These are phyloP conservation scores for Cystofilobasidium capitatum DNA, from an alignment of 768 basidiomycete genomes.

Conservation along the genomic window DNA sequence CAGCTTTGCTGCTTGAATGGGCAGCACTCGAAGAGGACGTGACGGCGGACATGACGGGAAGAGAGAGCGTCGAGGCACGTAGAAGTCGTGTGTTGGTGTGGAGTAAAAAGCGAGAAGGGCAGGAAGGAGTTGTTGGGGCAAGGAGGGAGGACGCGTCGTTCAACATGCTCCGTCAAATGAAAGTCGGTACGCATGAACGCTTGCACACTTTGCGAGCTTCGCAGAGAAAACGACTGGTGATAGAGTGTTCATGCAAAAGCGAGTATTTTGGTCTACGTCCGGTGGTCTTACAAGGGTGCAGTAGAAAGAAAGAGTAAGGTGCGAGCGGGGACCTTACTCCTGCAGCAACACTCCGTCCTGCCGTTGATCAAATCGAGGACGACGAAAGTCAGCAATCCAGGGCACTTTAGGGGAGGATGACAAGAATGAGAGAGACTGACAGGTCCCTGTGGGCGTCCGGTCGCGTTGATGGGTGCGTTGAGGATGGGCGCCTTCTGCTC, in stretches of 20 bases:
- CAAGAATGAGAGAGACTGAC: not conserved
- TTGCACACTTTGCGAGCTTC: too few relatives aligned
- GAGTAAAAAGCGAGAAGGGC: not conserved
- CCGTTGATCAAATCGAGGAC: not conserved
- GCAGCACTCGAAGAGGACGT: not conserved
- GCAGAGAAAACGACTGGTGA: too few relatives aligned
- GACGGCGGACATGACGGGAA: not conserved
- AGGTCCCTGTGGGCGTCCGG: not conserved
- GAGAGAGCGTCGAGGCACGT: not conserved
- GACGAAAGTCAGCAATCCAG: not conserved
- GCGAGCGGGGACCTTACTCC: not conserved
- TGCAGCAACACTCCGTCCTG: not conserved
- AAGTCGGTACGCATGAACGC: too few relatives aligned
- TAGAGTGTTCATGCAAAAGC: too few relatives aligned
- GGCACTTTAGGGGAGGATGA: not conserved
- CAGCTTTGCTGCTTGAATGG: not conserved
- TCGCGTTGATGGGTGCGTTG: not conserved
- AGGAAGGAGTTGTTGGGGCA: not conserved
- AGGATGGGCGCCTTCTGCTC: slow-evolving; percentile 1
- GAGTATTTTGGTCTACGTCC: too few relatives aligned
- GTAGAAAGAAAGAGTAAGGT: too few relatives aligned
- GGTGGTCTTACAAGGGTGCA: too few relatives aligned
- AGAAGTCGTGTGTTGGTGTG: not conserved
- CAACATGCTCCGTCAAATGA: too few relatives aligned
- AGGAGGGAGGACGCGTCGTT: too few relatives aligned